Conservation (phyloP, 768 basidiomycete species). For the Hypholoma fasciculare region DNA sequence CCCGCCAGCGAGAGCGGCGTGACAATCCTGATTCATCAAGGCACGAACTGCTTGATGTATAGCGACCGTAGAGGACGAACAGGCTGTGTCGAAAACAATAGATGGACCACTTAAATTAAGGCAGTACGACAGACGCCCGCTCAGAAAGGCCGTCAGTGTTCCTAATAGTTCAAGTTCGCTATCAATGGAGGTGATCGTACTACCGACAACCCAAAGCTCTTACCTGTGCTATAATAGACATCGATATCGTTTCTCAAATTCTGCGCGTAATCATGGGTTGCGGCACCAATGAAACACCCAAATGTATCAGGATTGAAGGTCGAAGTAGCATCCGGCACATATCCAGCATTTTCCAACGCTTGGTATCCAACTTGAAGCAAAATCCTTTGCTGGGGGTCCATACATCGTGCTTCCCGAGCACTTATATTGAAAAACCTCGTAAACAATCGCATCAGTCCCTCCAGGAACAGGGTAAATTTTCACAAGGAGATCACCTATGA, state of each 20-base stretch:
- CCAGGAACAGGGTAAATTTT: neutral
- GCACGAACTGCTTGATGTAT: constrained; percentile 71
- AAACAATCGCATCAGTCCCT: neutral
- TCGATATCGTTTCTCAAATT: constrained; percentile 65
- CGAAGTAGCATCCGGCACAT: constrained; percentile 57
- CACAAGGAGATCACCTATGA: constrained; percentile 38
- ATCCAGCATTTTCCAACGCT: constrained; percentile 71
- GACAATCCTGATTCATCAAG: constrained; percentile 61
- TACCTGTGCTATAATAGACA: constrained; percentile 72
- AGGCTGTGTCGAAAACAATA: constrained; percentile 71
- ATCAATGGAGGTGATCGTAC: constrained; percentile 1
- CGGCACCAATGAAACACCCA: constrained; percentile 68
- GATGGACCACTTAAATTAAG: constrained; percentile 72
- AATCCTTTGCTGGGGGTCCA: constrained; percentile 78
- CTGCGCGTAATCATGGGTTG: constrained; percentile 69
- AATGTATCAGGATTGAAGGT: constrained; percentile 53
- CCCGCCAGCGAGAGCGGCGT: constrained; percentile 71
- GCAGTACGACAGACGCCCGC: constrained; percentile 70
- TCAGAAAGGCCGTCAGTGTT: constrained; percentile 67
- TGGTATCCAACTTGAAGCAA: constrained; percentile 66
- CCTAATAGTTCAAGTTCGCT: constrained; percentile 36
- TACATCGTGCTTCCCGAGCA: constrained; percentile 71
- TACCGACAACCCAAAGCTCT: constrained; percentile 2
- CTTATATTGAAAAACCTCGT: constrained; percentile 66
- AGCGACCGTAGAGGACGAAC: constrained; percentile 70